phyloP scores from a whole-genome alignment of 129 eudicot species.

The Centella asiatica region DNA sequence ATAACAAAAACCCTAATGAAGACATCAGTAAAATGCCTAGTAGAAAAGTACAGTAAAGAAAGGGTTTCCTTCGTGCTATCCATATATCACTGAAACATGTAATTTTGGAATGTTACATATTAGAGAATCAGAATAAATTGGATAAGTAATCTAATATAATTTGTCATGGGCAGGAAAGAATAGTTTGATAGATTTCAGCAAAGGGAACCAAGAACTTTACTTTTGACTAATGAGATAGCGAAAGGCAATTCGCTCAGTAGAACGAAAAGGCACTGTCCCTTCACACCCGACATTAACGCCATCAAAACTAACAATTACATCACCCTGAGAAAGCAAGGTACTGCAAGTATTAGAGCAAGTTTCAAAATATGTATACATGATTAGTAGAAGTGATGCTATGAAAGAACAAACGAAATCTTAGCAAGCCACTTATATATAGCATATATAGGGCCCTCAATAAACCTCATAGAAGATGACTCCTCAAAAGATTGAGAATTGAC shows the following conservation, averaged over 20 bases:
- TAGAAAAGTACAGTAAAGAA: not conserved
- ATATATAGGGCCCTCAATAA: not conserved
- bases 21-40: not conserved
- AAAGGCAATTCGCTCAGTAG: conserved; percentile 93
- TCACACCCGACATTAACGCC: conserved; percentile 74
- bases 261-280: conserved; percentile 94
- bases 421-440: not conserved
- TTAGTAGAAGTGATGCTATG: not conserved
- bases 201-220: conserved; percentile 31
- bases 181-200: not conserved
- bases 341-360: not conserved
- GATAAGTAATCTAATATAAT: not conserved
- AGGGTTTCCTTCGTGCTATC: not conserved
- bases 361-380: not conserved
- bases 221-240: conserved; percentile 96
- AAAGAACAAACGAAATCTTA: not conserved
- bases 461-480: not conserved
- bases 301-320: conserved; percentile 86
- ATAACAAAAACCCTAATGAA: not conserved
- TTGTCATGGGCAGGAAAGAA: not conserved
- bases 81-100: not conserved
- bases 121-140: not conserved
- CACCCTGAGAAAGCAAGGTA: conserved; percentile 54
- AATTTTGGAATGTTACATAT: not conserved
- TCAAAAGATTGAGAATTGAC: not conserved